Percentiles rank a stretch among this genome's conserved stretches.
Conservation (phyloP, 2,329 filamentous ascomycete genomes). For the Claviceps monticola region DNA sequence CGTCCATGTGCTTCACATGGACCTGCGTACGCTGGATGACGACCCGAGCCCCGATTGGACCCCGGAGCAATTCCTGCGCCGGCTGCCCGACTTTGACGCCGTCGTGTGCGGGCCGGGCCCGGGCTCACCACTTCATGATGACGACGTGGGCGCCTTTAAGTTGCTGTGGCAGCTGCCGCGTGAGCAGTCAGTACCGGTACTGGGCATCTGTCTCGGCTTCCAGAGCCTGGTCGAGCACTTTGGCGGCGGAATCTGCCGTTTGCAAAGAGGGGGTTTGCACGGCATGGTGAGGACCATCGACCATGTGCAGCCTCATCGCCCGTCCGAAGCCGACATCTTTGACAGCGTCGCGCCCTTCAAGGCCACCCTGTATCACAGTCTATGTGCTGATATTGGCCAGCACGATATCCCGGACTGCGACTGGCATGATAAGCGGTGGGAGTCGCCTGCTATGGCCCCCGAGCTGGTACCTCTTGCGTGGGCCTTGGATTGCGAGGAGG, state of each 20-base stretch:
- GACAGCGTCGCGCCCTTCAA: slow-evolving; percentile 41
- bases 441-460: slow-evolving; percentile 17
- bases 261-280: slow-evolving; percentile 63
- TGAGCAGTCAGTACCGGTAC: slow-evolving; percentile 52
- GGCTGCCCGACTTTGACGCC: slow-evolving; percentile 54
- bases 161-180: slow-evolving; percentile 57
- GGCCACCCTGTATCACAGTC: slow-evolving; percentile 65
- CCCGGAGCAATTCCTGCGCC: slow-evolving; percentile 23
- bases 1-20: slow-evolving; percentile 25
- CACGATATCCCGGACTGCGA: slow-evolving; percentile 20
- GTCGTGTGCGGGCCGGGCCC: slow-evolving; percentile 86
- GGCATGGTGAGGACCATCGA: slow-evolving; percentile 61
- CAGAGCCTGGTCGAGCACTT: slow-evolving; percentile 63
- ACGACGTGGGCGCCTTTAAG: slow-evolving; percentile 74
- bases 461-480: slow-evolving; percentile 48
- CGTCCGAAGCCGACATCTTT: slow-evolving; percentile 46
- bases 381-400: slow-evolving; percentile 42
- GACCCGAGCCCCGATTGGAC: slow-evolving; percentile 37
- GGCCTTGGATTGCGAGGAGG: slow-evolving; percentile 23
- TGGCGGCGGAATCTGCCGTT: slow-evolving; percentile 50
- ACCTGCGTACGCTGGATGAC: slow-evolving; percentile 47
- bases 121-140: slow-evolving; percentile 55
- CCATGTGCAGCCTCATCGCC: slow-evolving; percentile 25
- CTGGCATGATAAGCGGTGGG: slow-evolving; percentile 29
- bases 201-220: slow-evolving; percentile 84